Base-by-base conservation (phyloP, 768 basidiomycete genomes). In the Serendipita indica region DNA sequence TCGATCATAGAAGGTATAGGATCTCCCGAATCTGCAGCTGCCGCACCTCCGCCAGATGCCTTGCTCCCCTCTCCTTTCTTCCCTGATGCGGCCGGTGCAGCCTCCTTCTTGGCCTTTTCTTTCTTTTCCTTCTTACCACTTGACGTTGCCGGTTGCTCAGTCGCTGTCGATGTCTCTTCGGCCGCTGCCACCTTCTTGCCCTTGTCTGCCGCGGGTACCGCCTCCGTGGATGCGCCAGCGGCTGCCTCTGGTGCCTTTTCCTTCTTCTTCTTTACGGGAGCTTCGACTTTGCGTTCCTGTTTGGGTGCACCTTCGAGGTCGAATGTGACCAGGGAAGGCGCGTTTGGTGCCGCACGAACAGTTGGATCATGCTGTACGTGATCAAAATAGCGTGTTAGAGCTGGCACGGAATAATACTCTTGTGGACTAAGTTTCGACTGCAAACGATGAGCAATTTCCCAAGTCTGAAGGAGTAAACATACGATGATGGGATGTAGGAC, bases 1-100 rank as follows among this genome's bases (percentile, higher is more conserved):
- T 99, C 96, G 65, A 99, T 86, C 93, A 98, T 97, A 41, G 89
- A 91, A 13, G 96, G 96, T 16, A 83, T 75, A 33, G 93, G 91
- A 62, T 84, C 84, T n/a, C 84, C 80, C 2, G 77, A 76, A 63
- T 90, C 91, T 60, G 78, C 80, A 43, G 77, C 74, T 5, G 68
- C 30, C 58, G 67, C 45, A 52, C 61, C 58, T 57, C 63, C 68
- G 39, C 66, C 66, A 3, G 67, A 68, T 13, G 64, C 60, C 35
- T 64, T 68, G 37, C 60, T 56, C 16, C 59, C 57, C 45, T 60
- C 54, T 39, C 49, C 49, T 64, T 71, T 72, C 65, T 72, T 73
- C 33, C 27, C 27, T 7, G 57, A 70, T 33, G 70, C 69, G 2
- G 64, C 69, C 43, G 70, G 72, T 62, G 76, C 75, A 60, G 72